Evolutionary conservation across 2,329 filamentous ascomycete genomes (phyloP).

Genomic region (Talaromyces rugulosus): DNA sequence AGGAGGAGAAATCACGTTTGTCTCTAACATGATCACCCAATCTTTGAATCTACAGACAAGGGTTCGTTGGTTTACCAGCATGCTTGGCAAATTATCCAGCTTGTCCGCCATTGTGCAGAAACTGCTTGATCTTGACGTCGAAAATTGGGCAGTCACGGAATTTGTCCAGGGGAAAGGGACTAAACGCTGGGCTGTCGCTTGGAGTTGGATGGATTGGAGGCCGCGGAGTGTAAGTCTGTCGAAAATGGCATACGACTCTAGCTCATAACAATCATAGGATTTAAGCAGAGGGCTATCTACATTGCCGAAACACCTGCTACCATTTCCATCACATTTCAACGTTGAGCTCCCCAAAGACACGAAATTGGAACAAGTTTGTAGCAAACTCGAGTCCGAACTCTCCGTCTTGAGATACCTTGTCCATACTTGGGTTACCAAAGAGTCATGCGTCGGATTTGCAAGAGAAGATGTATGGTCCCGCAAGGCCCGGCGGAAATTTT

Average conservation of each 20-base stretch:
- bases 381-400: conserved; percentile 48
- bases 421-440: conserved; percentile 61
- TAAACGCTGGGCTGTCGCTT: conserved; percentile 79
- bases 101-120: conserved; percentile 59
- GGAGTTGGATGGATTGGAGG: conserved; percentile 71
- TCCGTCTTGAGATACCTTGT: conserved; percentile 55
- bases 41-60: conserved; percentile 56
- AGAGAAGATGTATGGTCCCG: conserved; percentile 72
- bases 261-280: conserved; percentile 13
- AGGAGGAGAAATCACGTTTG: conserved; percentile 75
- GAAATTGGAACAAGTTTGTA: conserved; percentile 28
- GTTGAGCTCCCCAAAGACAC: conserved; percentile 33
- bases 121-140: conserved; percentile 53
- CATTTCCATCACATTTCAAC: conserved; percentile 48
- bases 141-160: conserved; percentile 78
- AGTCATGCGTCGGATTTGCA: conserved; percentile 58
- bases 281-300: conserved; percentile 37
- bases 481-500: conserved; percentile 61
- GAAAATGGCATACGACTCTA: background rate
- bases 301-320: conserved; percentile 49
- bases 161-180: conserved; percentile 77
- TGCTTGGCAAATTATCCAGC: conserved; percentile 80
- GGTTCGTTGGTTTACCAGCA: conserved; percentile 84
- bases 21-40: conserved; percentile 65
- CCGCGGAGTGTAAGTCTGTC: conserved; percentile 50